Evolutionary conservation across 1,284 basidiomycete species (phyloP).

Genomic region (Ustilago esculenta): DNA sequence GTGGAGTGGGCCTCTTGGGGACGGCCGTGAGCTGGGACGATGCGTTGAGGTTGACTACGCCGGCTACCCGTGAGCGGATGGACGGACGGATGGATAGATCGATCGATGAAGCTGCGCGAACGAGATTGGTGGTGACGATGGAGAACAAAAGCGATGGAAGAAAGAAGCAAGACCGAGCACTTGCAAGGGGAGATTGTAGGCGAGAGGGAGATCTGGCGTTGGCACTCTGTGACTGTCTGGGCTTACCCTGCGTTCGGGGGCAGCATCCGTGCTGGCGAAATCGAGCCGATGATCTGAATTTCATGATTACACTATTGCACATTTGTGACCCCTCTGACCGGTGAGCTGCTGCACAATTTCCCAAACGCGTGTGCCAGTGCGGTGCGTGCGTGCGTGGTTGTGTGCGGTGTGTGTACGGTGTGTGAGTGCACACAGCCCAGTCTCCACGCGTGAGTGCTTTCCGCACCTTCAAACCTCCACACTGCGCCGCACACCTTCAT

Average conservation of each 20-base stretch:
- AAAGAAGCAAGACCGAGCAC: not conserved
- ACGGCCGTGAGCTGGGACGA: not conserved
- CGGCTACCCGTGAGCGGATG: not conserved
- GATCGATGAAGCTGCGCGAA: not conserved
- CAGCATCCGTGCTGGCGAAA: not conserved
- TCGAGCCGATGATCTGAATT: not conserved
- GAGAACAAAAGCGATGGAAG: not conserved
- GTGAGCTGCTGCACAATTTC: too few species aligned
- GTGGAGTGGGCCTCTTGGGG: not conserved
- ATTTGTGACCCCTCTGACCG: too few species aligned
- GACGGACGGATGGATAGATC: not conserved
- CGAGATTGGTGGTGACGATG: conserved; percentile 4
- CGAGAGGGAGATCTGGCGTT: not conserved
- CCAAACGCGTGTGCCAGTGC: too few species aligned
- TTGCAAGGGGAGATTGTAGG: not conserved
- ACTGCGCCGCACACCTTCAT: not conserved
- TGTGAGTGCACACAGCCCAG: not conserved
- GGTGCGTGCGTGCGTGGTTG: too few species aligned
- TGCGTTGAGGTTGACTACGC: too few species aligned
- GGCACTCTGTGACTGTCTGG: too few species aligned
- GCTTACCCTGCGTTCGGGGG: not conserved
- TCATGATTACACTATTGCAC: not conserved
- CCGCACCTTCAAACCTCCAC: not conserved
- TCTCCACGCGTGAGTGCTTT: not conserved
- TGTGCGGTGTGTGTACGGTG: too few species aligned